Percentiles rank a stretch among this genome's conserved stretches.
phyloP scores from a whole-genome alignment of 2,329 filamentous ascomycete genomes.

The Aotearoamyces nothofagi region DNA sequence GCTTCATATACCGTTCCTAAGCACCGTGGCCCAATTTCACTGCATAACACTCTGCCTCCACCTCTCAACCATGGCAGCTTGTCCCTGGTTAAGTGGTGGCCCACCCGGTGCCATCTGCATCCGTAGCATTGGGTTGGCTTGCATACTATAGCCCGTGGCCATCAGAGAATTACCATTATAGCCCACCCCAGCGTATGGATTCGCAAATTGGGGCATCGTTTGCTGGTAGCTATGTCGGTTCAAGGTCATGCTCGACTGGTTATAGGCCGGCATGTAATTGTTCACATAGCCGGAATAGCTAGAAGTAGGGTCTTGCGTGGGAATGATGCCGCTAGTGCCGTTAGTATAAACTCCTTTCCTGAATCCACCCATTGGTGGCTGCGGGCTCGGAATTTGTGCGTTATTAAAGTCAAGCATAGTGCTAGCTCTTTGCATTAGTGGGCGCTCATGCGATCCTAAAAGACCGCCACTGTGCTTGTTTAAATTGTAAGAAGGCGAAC shows the following conservation, averaged over 20 bases:
- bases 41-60: constrained; percentile 21
- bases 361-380: constrained; percentile 7
- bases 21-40: too few relatives aligned
- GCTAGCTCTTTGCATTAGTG: constrained; percentile 11
- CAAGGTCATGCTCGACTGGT: background rate
- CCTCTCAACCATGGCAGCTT: constrained; percentile 21
- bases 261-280: background rate
- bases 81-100: constrained; percentile 16
- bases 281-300: background rate
- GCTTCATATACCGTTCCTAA: too few relatives aligned
- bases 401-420: constrained; percentile 14
- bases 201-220: background rate
- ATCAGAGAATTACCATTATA: too few relatives aligned
- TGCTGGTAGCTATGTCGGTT: background rate
- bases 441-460: constrained; percentile 15
- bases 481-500: constrained; percentile 6
- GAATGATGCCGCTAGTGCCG: constrained; percentile 6
- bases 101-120: constrained; percentile 10
- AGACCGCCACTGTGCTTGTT: constrained; percentile 13
- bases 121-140: constrained; percentile 9
- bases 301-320: background rate
- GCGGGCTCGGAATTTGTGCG: constrained; percentile 3
- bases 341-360: constrained; percentile 12
- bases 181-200: background rate
- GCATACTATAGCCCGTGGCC: constrained; percentile 6